Evolutionary conservation across 2,329 filamentous ascomycete genomes (phyloP).

Genomic region (Epichloe elymi): DNA sequence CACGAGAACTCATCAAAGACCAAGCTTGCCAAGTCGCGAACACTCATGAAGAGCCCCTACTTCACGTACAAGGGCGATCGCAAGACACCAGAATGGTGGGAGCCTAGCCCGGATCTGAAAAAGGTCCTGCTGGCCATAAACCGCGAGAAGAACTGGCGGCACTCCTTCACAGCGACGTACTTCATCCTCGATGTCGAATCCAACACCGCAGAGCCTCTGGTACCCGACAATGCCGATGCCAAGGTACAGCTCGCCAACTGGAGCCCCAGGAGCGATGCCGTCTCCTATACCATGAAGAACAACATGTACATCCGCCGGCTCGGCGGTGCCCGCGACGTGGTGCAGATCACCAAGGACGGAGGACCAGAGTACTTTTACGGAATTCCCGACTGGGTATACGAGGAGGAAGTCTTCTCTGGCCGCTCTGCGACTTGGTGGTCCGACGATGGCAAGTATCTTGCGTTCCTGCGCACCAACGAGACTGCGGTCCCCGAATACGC

Average conservation of each 20-base stretch:
- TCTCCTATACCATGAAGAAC: conserved; percentile 85
- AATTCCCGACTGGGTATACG: conserved; percentile 94
- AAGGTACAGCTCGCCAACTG: conserved; percentile 75
- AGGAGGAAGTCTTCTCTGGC: conserved; percentile 51
- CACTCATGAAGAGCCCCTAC: conserved; percentile 56
- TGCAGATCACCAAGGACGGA: conserved; percentile 74
- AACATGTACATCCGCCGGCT: conserved; percentile 71
- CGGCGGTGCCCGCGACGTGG: conserved; percentile 38
- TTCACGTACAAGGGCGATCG: conserved; percentile 47
- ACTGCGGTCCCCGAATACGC: conserved; percentile 83
- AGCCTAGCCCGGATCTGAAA: conserved; percentile 71
- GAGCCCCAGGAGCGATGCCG: conserved; percentile 74
- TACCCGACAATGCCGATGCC: conserved; percentile 51
- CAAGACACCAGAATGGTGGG: conserved; percentile 46
- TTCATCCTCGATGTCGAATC: conserved; percentile 85
- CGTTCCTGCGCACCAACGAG: conserved; percentile 90
- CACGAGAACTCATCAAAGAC: conserved; percentile 15
- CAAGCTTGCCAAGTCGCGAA: conserved; percentile 39
- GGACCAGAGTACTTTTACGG: conserved; percentile 87
- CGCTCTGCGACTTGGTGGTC: conserved; percentile 94
- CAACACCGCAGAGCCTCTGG: conserved; percentile 63
- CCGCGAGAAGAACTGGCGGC: conserved; percentile 66
- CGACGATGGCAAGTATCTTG: conserved; percentile 73
- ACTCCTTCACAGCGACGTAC: conserved; percentile 77
- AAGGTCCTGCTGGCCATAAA: conserved; percentile 76